These are phyloP conservation scores for Penicillium janthinellum DNA, from an alignment of 2,329 filamentous ascomycete species.

Conservation along the genomic window DNA sequence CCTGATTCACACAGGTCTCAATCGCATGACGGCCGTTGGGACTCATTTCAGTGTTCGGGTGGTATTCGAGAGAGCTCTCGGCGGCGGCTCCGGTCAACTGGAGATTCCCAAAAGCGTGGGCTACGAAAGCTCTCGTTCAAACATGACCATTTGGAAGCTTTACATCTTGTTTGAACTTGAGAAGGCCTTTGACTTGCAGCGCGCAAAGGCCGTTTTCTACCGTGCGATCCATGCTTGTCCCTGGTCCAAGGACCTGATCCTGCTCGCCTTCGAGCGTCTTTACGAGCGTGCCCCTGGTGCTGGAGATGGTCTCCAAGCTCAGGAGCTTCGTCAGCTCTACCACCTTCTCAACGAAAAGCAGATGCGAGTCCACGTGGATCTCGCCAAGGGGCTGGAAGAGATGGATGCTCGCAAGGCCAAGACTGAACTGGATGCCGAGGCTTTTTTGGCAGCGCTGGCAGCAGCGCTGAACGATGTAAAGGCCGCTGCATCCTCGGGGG, in stretches of 20 bases:
- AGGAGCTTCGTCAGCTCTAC: conserved; percentile 57
- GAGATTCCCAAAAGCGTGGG: conserved; percentile 6
- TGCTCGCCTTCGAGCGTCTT: conserved; percentile 57
- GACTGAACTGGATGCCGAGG: neutral
- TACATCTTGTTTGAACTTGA: conserved; percentile 55
- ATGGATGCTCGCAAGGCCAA: conserved; percentile 9
- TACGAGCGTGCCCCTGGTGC: conserved; percentile 22
- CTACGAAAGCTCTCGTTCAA: conserved; percentile 36
- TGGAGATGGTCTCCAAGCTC: conserved; percentile 38
- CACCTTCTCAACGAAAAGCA: conserved; percentile 64
- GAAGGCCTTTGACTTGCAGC: conserved; percentile 36
- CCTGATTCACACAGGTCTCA: conserved; percentile 57
- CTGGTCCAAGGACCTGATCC: conserved; percentile 63
- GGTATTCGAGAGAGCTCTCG: conserved; percentile 57
- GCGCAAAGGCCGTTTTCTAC: conserved; percentile 57
- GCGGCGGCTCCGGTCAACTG: conserved; percentile 23
- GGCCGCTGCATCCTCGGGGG: neutral
- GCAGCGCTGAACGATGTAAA: neutral
- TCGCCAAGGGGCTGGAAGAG: conserved; percentile 49
- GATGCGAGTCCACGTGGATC: conserved; percentile 59
- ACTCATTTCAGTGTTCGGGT: conserved; percentile 58
- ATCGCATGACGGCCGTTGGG: conserved; percentile 44
- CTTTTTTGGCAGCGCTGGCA: neutral
- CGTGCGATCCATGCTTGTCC: conserved; percentile 60
- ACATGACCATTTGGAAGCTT: conserved; percentile 53